Base-by-base conservation (phyloP, 495 filamentous ascomycete genomes). In the Barbatosphaeria neglecta region DNA sequence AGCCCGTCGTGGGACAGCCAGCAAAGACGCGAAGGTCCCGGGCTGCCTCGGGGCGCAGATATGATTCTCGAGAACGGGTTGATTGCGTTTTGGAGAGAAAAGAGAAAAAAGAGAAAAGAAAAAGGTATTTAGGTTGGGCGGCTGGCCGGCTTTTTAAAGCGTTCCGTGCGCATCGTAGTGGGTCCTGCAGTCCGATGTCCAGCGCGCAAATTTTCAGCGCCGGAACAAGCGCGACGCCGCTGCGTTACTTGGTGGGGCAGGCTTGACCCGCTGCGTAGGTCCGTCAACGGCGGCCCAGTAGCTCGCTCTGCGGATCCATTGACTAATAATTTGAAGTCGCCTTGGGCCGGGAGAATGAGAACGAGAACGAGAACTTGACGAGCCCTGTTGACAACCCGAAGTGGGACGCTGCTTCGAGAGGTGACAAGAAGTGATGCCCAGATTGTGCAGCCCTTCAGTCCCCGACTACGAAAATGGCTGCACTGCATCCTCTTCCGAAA, bases 21-120 rank as follows among this genome's bases (percentile, higher is more conserved):
- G 53, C 55, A 53, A n/a, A 51, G 50, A 35, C 31, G 9, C 45
- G 51, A 48, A 50, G 57, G 19, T 47, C 33, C 47, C 47, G 58
- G 52, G 47, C 3, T 22, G 22, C 70, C 70, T 73, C 67, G 58
- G 60, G 64, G 59, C 56, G 63, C 65, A 65, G 59, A 64, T 57
- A 63, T 47, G 44, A 62, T 54, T 67, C 68, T 61, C 65, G 64
- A 67, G 68, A 71, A 74, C 65, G 70, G 54, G 50, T 51, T 53
- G 51, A 68, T 67, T 72, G 72, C 71, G 70, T 74, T 75, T 71
- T 75, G 71, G 62, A 64, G 67, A 63, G 54, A 62, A 55, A 61
- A 56, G 47, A 50, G 41, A 44, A 53, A 63, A 56, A 52, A 37
- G 37, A 33, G 42, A 61, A 54, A 56, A 58, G 54, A 55, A 41